Evolutionary conservation across 2,329 filamentous ascomycete species (phyloP).

Genomic region (Helotiales sp.): DNA sequence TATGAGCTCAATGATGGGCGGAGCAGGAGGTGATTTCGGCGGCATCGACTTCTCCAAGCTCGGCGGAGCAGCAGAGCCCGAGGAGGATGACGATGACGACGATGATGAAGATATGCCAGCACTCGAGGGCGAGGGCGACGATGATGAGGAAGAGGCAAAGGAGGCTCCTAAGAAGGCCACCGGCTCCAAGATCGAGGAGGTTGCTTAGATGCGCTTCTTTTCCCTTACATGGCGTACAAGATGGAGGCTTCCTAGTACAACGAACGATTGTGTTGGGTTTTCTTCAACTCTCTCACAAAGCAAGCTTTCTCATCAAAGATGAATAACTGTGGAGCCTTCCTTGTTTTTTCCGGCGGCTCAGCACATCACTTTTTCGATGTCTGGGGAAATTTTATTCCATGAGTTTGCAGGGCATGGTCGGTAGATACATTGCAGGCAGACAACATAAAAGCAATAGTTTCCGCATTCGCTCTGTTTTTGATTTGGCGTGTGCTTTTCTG

Average conservation of each 20-base stretch:
- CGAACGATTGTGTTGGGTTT: constrained; percentile 8
- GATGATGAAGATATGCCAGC: constrained; percentile 86
- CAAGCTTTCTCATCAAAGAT: constrained; percentile 13
- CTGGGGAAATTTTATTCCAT: background rate
- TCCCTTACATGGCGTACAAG: constrained; percentile 22
- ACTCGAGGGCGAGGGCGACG: constrained; percentile 68
- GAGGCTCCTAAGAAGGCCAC: constrained; percentile 47
- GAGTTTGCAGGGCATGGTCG: constrained; percentile 3
- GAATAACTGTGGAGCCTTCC: constrained; percentile 17
- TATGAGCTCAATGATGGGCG: constrained; percentile 46
- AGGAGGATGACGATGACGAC: constrained; percentile 53
- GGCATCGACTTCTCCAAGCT: constrained; percentile 96
- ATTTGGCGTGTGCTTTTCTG: background rate
- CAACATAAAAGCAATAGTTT: constrained; percentile 13
- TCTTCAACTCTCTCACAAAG: constrained; percentile 24
- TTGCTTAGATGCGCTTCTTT: constrained; percentile 35
- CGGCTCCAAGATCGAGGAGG: constrained; percentile 49
- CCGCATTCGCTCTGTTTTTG: background rate
- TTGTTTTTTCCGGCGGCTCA: constrained; percentile 16
- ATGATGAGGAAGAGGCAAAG: constrained; percentile 53
- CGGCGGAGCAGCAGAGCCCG: constrained; percentile 53
- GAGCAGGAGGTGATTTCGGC: constrained; percentile 71
- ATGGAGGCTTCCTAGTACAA: constrained; percentile 25
- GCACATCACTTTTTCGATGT: background rate
- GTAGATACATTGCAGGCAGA: constrained; percentile 6